Conservation (phyloP, 208 protist genomes). For the Wallacemonas sp. region DNA sequence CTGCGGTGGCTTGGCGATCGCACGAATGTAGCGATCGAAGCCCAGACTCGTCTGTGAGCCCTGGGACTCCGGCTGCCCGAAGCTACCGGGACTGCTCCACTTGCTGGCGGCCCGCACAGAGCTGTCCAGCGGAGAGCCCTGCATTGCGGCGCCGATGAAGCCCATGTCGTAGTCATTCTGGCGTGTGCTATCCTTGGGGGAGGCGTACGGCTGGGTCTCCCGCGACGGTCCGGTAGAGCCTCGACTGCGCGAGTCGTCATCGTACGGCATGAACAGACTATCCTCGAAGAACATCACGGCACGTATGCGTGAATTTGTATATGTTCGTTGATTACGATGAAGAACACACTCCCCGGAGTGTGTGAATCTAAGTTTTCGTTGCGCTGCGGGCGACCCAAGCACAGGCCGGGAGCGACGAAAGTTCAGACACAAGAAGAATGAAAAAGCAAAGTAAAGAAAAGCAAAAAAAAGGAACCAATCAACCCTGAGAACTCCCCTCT, state of each 20-base stretch:
- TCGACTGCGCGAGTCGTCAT: not conserved
- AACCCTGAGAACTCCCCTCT: too few species aligned
- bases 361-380: too few species aligned
- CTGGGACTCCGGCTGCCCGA: not conserved
- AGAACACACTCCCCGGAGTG: too few species aligned
- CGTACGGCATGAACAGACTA: not conserved
- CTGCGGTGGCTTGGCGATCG: not conserved
- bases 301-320: too few species aligned
- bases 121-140: not conserved
- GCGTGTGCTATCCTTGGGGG: conserved; percentile 2
- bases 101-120: not conserved
- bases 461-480: conserved; percentile 6
- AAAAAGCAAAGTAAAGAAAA: not conserved
- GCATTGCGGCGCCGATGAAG: too few species aligned
- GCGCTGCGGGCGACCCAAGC: too few species aligned
- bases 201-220: not conserved
- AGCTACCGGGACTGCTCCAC: not conserved
- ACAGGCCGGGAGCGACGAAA: not conserved
- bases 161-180: not conserved
- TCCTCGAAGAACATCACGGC: not conserved
- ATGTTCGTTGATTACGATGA: too few species aligned
- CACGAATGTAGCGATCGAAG: not conserved
- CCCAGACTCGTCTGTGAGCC: not conserved
- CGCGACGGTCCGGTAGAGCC: not conserved
- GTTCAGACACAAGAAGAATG: not conserved